Conservation (phyloP, 176 grass and related monocot species). For the Aegilops longissima region DNA sequence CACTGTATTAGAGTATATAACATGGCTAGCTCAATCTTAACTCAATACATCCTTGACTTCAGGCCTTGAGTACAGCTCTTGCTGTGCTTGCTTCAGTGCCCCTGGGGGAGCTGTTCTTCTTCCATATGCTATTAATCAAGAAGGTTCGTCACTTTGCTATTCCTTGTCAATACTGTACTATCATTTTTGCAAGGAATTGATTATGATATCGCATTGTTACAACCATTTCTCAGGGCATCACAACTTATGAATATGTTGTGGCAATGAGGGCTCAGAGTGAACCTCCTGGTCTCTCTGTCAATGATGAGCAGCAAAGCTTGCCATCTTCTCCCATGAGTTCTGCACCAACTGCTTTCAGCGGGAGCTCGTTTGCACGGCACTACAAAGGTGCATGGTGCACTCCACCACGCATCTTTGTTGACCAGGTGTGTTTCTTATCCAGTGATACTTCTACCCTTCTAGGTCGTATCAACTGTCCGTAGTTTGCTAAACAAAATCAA, state of each 20-base stretch:
- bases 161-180: background rate
- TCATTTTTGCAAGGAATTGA: background rate
- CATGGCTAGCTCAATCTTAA: constrained; percentile 19
- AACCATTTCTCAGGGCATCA: constrained; percentile 67
- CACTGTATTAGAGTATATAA: background rate
- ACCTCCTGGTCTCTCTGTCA: constrained; percentile 59
- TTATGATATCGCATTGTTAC: background rate
- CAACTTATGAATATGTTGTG: constrained; percentile 97
- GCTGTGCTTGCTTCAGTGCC: constrained; percentile 79
- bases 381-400: constrained; percentile 99
- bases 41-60: constrained; percentile 23
- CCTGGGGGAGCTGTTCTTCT: constrained; percentile 94
- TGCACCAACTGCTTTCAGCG: constrained; percentile 87
- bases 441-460: background rate
- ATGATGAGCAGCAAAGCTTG: constrained; percentile 68
- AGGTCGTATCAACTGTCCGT: background rate
- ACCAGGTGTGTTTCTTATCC: constrained; percentile 48
- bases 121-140: constrained; percentile 94
- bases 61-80: constrained; percentile 75
- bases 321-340: constrained; percentile 90
- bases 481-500: background rate
- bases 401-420: constrained; percentile 93
- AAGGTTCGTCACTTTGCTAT: constrained; percentile 60
- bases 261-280: constrained; percentile 97
- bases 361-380: constrained; percentile 80